Base-by-base conservation (phyloP, 2,329 filamentous ascomycete genomes). In the Biscogniauxia marginata region DNA sequence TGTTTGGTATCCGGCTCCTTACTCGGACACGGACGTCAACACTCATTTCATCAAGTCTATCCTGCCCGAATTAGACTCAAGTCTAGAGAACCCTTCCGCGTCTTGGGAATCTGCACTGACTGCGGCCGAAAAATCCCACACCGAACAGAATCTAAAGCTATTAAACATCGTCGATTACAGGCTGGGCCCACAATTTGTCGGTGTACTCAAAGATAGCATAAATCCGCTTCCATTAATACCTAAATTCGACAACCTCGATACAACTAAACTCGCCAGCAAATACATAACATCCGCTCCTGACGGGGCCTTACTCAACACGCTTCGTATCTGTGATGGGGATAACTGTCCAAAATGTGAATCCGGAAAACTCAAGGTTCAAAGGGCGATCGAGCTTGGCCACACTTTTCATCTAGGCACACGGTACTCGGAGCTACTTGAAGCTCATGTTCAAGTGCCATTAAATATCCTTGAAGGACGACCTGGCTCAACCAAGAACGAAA, bases 371-470 rank as follows among this genome's bases (percentile, higher is more conserved):
- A 79, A 78, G 46, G 78, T 89, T 2, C 82, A 88, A 55, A 87
- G 83, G 59, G 90, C 92, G 7, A 87, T 98, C 50, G 95, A 99
- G 74, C 81, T 98, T 16, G 95, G 91, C 0, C 95, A 99, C 73
- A 98, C 95, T 0, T 99, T 99, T 75, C 87, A 96, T 71, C 85
- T 99, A 1, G 93, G 93, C 9, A 93, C 90, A 1, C 85, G 93
- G 24, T 99, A 99, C 75, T 93, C 89, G 21, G 79, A 84, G 19
- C 88, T 91, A 0, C 79, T 99, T 0, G 76, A 81, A 7, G 89
- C 90, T 1, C 79, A 74, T 0, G 82, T 95, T 2, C 75, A 77
- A 13, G 63, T 78, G 22, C 81, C 75, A 22, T 66, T 63, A 25
- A 61, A 63, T 8, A 59, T 62, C 46, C 9, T 59, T 59, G 58